Base-by-base conservation (phyloP, 176 grass and related monocot species). In the Musa schizocarpa region DNA sequence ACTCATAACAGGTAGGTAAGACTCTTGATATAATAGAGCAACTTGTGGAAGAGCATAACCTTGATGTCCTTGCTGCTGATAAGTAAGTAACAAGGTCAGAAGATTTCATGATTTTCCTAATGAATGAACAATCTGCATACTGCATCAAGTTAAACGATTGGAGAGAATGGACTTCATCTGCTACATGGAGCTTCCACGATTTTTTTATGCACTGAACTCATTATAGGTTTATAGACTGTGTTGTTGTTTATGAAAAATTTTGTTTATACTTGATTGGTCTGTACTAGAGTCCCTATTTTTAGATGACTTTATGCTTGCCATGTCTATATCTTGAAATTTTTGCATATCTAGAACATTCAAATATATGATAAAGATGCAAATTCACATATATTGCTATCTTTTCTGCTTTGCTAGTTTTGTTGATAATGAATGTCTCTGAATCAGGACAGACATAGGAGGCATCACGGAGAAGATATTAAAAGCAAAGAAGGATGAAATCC, bases 11-110 rank as follows among this genome's bases (percentile, higher is more conserved):
- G 90, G 79, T 89, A 70, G 84, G 56, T 55, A 71, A 43, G 34
- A 55, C 73, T 55, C 84, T 92, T 82, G 84, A 82, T 7, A 86
- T 67, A 64, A 61, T 89, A 48, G 90, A 87, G 65, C 76, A 81
- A 7, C 88, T 92, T 58, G 63, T 82, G 52, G 86, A 89, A 82
- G 64, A 76, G 74, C 79, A 75, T 78, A 82, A 68, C 61, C 65
- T 92, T 54, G 90, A 92, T 68, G 26, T 82, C 13, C 65, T 92
- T 74, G 80, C 86, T 86, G 61, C 73, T 69, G 84, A 87, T 75
- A 86, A 92, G 90, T 89, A 92, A 75, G 90, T 24, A 59, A 19
- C 50, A 1, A 9, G 17, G 34, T 52, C 52, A 17, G 13, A 54
- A 43, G 34, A 6, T 43, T 54, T n/a, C 23, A 11, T 66, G 43